These are phyloP conservation scores for Alternaria sp. DNA, from an alignment of 2,329 filamentous ascomycete species.

Conservation along the genomic window DNA sequence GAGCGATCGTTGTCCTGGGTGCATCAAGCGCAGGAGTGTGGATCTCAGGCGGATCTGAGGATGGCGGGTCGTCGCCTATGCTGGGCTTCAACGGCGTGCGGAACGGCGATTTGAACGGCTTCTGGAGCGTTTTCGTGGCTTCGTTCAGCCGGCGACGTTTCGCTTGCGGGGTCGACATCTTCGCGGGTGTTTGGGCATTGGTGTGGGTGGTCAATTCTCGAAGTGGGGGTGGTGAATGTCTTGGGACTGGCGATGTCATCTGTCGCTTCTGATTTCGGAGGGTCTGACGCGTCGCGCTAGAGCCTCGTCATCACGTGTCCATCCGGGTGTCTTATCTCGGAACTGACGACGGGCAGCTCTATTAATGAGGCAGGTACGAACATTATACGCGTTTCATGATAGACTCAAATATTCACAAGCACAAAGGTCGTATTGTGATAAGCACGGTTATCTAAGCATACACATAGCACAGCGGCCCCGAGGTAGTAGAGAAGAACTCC, in stretches of 20 bases:
- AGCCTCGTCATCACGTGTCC: conserved; percentile 8
- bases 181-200: conserved; percentile 22
- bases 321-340: no score
- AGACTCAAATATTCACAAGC: no score
- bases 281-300: conserved; percentile 6
- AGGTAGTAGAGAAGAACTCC: conserved; percentile 37
- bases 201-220: not conserved
- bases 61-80: conserved; percentile 30
- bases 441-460: conserved; percentile 26
- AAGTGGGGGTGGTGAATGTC: not conserved
- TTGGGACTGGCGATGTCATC: conserved; percentile 5
- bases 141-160: conserved; percentile 70
- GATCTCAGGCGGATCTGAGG: conserved; percentile 32
- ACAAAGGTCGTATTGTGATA: not conserved
- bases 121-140: conserved; percentile 65
- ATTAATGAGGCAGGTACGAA: not conserved
- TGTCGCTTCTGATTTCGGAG: not conserved
- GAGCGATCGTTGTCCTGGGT: not conserved
- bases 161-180: conserved; percentile 58
- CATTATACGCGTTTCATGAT: not conserved
- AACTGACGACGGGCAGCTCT: not conserved
- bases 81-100: conserved; percentile 52
- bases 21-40: conserved; percentile 1
- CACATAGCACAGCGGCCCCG: conserved; percentile 43
- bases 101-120: conserved; percentile 76